Evolutionary conservation across 148 eudicot species (phyloP), one percentile per base, ranked within the genome.

Genomic region (Nepenthes gracilis): DNA sequence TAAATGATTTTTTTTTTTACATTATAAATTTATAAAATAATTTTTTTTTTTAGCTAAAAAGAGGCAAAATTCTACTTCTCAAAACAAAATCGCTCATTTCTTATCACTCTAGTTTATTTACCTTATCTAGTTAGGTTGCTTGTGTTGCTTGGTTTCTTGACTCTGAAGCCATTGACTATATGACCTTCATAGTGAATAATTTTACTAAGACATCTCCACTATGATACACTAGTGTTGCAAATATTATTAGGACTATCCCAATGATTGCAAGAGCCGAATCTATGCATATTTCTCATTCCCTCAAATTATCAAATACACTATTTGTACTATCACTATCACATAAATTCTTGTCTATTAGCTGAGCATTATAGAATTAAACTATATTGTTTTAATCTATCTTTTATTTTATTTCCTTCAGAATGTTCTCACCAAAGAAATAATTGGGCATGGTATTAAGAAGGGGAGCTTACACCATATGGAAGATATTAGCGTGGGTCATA

Each of bases 391-490:
- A 33, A 54, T 54, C 35, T 23, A 23, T 23, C 23, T 23, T 23
- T 23, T 23, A 8, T 54, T 54, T 15, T 54, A 34, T 15, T 1
- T 54, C 2, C 11, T 54, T 54, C 35, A 54, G 57, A 34, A 54
- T 54, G 2, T n/a, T 54, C 57, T 54, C 57, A 54, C 57, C 33
- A 15, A 54, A 4, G 57, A 15, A 34, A 54, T 54, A 3, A 54
- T 54, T 54, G 57, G 57, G 33, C 35, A 11, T 35, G 60, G 38
- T 57, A 57, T 43, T 57, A 57, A 36, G 43, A 34, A n/a, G n/a
- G 15, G n/a, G 43, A n/a, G 60, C n/a, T 57, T 54, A 23, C 2
- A 54, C 57, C 15, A 54, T 11, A 11, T 54, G 6, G 57, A 54
- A n/a, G 57, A 54, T 34, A n/a, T 54, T 6, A 54, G 15, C 15